phyloP scores from a whole-genome alignment of 306 rosid genomes.

The Vachellia collinsii region DNA sequence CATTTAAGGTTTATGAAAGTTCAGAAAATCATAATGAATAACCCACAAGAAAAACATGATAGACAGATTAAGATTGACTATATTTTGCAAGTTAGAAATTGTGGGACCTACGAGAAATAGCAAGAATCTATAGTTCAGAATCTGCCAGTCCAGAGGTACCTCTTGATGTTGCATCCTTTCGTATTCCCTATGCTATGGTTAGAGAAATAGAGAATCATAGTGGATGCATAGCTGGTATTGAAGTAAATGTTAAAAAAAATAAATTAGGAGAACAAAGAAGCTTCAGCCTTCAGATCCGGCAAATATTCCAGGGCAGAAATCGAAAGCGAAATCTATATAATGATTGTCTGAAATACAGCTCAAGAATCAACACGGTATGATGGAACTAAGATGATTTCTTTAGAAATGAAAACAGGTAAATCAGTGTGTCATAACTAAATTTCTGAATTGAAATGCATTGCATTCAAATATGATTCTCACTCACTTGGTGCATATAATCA shows the following conservation, averaged over 20 bases:
- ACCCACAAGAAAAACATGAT: not conserved
- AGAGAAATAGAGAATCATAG: not conserved
- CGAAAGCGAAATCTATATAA: not conserved
- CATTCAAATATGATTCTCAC: not conserved
- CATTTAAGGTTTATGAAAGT: not conserved
- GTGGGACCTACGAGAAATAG: constrained; percentile 71
- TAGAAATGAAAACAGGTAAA: not conserved
- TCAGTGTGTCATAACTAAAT: not conserved
- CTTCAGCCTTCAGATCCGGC: not conserved
- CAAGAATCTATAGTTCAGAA: constrained; percentile 47
- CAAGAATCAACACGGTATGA: not conserved
- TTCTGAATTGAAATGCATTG: not conserved
- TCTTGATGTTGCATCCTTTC: not conserved
- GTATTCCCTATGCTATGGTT: not conserved
- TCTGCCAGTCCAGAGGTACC: constrained; percentile 69
- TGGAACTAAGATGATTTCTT: not conserved
- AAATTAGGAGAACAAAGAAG: not conserved
- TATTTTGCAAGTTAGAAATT: constrained; percentile 28
- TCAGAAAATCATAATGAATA: not conserved
- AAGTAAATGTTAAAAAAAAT: not conserved
- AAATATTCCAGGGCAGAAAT: not conserved
- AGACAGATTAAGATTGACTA: too few species aligned
- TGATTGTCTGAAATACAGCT: not conserved
- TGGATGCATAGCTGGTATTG: not conserved
- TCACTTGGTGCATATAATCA: not conserved